Percentiles rank a stretch among this genome's conserved stretches.
These are phyloP conservation scores for Sclerotinia nivalis DNA, from an alignment of 2,329 filamentous ascomycete species.

Conservation along the genomic window DNA sequence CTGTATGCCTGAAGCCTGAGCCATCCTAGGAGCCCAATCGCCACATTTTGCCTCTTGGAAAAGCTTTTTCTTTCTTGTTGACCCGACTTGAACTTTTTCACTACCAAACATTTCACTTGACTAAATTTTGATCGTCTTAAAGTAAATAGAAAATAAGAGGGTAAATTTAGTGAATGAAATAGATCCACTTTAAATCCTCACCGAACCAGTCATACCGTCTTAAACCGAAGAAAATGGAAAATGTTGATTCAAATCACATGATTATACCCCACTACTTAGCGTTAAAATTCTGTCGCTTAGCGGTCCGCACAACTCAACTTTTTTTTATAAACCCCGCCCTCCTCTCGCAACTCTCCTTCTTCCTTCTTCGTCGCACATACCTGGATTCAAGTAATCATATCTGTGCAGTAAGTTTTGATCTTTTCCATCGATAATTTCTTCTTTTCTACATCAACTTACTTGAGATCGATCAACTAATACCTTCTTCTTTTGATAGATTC, in stretches of 20 bases:
- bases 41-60: neutral
- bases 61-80: neutral
- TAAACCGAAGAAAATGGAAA: neutral
- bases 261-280: slow-evolving; percentile 13
- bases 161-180: neutral
- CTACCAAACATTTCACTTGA: neutral
- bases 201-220: slow-evolving; percentile 14
- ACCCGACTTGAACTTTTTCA: neutral
- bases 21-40: slow-evolving; percentile 11
- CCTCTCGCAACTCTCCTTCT: slow-evolving; percentile 19
- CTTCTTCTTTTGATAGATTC: slow-evolving; percentile 36
- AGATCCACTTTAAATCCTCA: neutral
- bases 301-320: slow-evolving; percentile 8
- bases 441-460: slow-evolving; percentile 6
- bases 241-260: neutral
- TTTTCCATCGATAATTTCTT: neutral
- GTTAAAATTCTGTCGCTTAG: slow-evolving; percentile 22
- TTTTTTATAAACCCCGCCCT: slow-evolving; percentile 24
- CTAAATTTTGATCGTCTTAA: neutral
- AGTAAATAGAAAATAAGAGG: neutral
- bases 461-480: slow-evolving; percentile 25
- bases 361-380: slow-evolving; percentile 37
- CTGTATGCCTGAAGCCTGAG: neutral
- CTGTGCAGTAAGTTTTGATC: slow-evolving; percentile 38
- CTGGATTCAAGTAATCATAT: slow-evolving; percentile 41